phyloP scores from a whole-genome alignment of 2,329 filamentous ascomycete genomes.

The Ceratocystiopsis sp. region DNA sequence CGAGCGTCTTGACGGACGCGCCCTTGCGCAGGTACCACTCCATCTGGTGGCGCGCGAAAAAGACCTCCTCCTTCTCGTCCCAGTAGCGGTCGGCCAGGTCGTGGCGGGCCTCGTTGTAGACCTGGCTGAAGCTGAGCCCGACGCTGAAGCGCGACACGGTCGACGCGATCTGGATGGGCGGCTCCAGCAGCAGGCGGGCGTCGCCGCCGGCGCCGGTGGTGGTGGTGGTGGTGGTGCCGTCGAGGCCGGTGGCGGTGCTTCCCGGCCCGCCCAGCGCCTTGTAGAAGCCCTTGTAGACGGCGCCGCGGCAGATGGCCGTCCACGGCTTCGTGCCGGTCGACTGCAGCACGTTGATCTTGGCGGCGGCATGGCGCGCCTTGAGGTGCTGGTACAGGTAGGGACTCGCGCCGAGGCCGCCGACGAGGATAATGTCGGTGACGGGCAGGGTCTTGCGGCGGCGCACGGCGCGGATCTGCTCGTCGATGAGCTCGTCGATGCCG shows the following conservation, averaged over 20 bases:
- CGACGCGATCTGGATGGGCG: conserved; percentile 5
- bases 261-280: background rate
- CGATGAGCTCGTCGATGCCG: conserved; percentile 26
- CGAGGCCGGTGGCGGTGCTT: background rate
- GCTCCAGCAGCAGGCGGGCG: conserved; percentile 1
- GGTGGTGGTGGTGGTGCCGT: no score
- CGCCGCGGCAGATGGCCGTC: conserved; percentile 33
- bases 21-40: conserved; percentile 7
- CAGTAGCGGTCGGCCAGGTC: conserved; percentile 3
- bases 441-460: background rate
- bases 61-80: conserved; percentile 5
- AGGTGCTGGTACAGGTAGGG: conserved; percentile 26
- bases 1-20: conserved; percentile 3
- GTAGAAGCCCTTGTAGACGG: conserved; percentile 24
- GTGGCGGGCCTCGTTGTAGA: conserved; percentile 1
- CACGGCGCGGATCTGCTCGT: conserved; percentile 5
- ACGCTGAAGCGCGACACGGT: conserved; percentile 6
- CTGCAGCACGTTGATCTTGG: conserved; percentile 30
- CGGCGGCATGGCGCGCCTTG: conserved; percentile 19
- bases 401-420: conserved; percentile 31
- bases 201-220: background rate
- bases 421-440: conserved; percentile 23
- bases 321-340: conserved; percentile 19
- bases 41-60: conserved; percentile 5
- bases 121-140: conserved; percentile 4